Percentiles rank a stretch among this genome's conserved stretches.
phyloP scores from a whole-genome alignment of 2,329 filamentous ascomycete species.

The Exophiala bonariae region DNA sequence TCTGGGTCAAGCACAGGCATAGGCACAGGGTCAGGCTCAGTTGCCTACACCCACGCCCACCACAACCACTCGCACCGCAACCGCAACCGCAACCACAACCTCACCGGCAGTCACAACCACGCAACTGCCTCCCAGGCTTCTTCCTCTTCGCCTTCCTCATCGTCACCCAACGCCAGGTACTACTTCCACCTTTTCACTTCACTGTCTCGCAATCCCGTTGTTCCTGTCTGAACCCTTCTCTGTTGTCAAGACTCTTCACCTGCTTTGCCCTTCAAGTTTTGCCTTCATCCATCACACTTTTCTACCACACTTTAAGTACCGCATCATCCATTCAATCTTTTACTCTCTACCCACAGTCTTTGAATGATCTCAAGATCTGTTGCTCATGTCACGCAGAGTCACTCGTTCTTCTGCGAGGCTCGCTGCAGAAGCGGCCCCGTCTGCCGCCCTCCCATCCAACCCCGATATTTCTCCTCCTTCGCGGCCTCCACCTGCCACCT shows the following conservation, averaged over 20 bases:
- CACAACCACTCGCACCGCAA: background rate
- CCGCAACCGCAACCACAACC: conserved; percentile 1
- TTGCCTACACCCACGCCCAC: conserved; percentile 9
- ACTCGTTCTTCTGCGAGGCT: conserved; percentile 93
- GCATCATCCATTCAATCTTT: conserved; percentile 9
- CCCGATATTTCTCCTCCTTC: conserved; percentile 15
- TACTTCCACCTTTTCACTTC: conserved; percentile 10
- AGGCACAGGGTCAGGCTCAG: conserved; percentile 31
- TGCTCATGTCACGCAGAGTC: conserved; percentile 95
- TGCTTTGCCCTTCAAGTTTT: conserved; percentile 5
- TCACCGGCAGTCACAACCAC: background rate
- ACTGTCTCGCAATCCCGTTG: conserved; percentile 15
- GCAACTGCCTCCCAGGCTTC: background rate
- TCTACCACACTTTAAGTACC: conserved; percentile 9
- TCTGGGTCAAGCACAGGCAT: conserved; percentile 35
- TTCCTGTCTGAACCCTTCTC: conserved; percentile 14
- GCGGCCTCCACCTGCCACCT: conserved; percentile 43
- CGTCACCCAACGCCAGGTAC: background rate
- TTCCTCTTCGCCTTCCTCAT: background rate
- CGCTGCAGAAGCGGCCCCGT: conserved; percentile 63
- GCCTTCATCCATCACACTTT: conserved; percentile 10
- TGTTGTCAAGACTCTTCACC: conserved; percentile 13
- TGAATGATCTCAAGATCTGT: conserved; percentile 32
- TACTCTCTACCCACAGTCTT: conserved; percentile 1
- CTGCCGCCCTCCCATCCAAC: conserved; percentile 36